Evolutionary conservation across 2,329 filamentous ascomycete genomes (phyloP), one percentile per base, ranked within the genome.

Genomic region (Colletotrichum sp.): DNA sequence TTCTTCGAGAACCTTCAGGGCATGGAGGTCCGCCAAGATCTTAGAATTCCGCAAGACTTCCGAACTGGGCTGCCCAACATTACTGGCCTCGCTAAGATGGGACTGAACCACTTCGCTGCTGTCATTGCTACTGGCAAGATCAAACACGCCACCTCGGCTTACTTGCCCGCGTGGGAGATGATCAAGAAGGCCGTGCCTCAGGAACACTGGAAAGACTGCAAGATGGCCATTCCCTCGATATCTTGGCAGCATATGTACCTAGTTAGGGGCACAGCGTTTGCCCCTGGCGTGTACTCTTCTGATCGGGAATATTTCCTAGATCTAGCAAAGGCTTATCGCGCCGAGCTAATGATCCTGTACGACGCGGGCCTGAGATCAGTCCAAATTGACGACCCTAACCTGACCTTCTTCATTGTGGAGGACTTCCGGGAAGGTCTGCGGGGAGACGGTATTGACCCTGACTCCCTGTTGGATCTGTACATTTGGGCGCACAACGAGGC

Each of bases 401-500:
- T 94, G 83, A 91, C 92, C n/a, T 94, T 92, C 93, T 95, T 95
- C 85, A 95, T 93, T 85, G 93, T 91, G 32, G 88, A 93, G 71
- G 91, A 92, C 81, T 95, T 95, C 90, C 89, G 94, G 39, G 85
- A 90, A 64, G 93, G 93, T n/a, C 95, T 93, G 90, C 90, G 90
- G 72, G 89, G 89, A 15, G 94, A 95, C 81, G 84, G 89, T 63
- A 89, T 92, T 79, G 95, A 95, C 82, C 90, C 90, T 72, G 91
- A 92, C 83, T 90, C 90, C 78, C 91, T 95, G 62, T 89, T 96
- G 34, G 93, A 95, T 79, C 91, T 93, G 30, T 96, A 96, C 85
- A 93, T 96, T 82, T 88, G 89, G 78, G 91, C 95, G 78, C 95
- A 96, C 88, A 96, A 96, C 83, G 92, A 94, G 83, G 91, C 89